Evolutionary conservation across 305 asterid genomes (phyloP).

Genomic region (Fraxinus albicans): DNA sequence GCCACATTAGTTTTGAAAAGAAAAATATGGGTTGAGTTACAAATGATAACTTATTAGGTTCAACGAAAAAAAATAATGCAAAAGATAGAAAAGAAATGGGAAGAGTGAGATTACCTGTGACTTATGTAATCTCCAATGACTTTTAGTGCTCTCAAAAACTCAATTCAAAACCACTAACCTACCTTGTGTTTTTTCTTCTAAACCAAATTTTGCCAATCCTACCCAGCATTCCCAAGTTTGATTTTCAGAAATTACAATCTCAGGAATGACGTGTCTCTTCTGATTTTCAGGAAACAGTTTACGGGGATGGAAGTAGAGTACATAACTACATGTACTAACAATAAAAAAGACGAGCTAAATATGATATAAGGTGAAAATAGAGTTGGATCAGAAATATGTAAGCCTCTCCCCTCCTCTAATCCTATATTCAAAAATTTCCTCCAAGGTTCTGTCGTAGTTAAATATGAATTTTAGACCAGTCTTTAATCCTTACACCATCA

Average conservation of each 20-base stretch:
- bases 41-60: background rate
- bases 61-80: background rate
- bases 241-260: background rate
- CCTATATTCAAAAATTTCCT: background rate
- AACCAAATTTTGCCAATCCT: background rate
- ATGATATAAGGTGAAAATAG: background rate
- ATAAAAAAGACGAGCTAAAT: no score
- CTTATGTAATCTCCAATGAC: background rate
- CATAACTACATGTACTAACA: background rate
- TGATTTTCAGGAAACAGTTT: background rate
- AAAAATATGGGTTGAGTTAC: background rate
- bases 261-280: no score
- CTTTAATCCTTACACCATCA: background rate
- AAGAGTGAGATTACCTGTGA: background rate
- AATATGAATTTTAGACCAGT: background rate
- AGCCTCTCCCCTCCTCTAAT: background rate
- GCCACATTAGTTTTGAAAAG: background rate
- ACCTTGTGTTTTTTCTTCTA: background rate
- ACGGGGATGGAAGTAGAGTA: background rate
- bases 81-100: background rate
- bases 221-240: background rate
- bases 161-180: background rate
- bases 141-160: background rate
- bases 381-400: background rate
- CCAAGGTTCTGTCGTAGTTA: background rate